phyloP scores from a whole-genome alignment of 768 basidiomycete species.

The Phaffia australis region DNA sequence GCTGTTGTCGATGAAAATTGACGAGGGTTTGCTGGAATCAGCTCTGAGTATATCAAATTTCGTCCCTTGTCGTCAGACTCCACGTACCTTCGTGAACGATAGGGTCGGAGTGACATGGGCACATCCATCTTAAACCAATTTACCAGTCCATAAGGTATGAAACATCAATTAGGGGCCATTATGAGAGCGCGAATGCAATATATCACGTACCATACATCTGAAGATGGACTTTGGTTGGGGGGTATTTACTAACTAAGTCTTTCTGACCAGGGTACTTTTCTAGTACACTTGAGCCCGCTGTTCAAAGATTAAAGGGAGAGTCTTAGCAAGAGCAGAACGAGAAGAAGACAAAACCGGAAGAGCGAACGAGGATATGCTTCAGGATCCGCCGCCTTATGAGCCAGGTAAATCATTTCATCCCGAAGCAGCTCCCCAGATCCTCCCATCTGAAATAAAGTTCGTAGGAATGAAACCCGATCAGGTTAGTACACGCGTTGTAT shows the following conservation, averaged over 20 bases:
- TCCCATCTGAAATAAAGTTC: conserved; percentile 2
- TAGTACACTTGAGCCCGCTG: conserved; percentile 28
- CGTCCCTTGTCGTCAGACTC: too few species aligned
- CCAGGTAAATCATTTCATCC: conserved; percentile 34
- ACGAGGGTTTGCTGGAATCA: too few species aligned
- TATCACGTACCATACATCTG: conserved; percentile 57
- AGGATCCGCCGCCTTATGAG: conserved; percentile 84
- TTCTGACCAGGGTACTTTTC: conserved; percentile 35
- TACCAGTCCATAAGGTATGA: not conserved
- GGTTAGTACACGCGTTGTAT: not conserved
- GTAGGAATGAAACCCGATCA: not conserved
- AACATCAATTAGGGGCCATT: not conserved
- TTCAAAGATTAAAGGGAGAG: too few species aligned
- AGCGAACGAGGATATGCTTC: conserved; percentile 53
- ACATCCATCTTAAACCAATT: conserved; percentile 45
- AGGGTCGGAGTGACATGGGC: conserved; percentile 21
- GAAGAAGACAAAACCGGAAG: conserved; percentile 38
- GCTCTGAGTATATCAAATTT: too few species aligned
- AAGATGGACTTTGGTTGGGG: conserved; percentile 72
- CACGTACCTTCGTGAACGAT: conserved; percentile 1
- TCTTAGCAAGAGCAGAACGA: too few species aligned
- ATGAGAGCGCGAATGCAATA: not conserved
- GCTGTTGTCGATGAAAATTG: not conserved
- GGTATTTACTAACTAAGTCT: conserved; percentile 36
- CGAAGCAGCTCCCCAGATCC: conserved; percentile 31